phyloP scores from a whole-genome alignment of 2,329 filamentous ascomycete species.

The Phoma sp. region DNA sequence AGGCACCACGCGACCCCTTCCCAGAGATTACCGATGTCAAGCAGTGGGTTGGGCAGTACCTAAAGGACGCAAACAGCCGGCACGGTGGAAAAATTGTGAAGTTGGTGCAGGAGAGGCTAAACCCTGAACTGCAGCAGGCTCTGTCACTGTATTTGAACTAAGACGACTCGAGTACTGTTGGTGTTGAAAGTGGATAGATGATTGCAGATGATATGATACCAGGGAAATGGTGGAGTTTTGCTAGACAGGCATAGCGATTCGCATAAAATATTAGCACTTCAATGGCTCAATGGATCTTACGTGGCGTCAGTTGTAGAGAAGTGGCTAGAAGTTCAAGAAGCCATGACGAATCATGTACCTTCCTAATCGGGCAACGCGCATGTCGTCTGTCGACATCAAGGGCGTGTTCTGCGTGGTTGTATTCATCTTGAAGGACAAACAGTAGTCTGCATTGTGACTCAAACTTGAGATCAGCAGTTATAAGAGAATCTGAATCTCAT shows the following conservation, averaged over 20 bases:
- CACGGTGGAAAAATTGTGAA: constrained; percentile 72
- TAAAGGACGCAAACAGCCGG: constrained; percentile 77
- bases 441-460: not conserved
- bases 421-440: not conserved
- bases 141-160: constrained; percentile 42
- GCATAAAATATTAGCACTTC: not conserved
- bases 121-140: constrained; percentile 49
- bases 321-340: not conserved
- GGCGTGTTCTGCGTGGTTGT: constrained; percentile 1
- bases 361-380: constrained; percentile 19
- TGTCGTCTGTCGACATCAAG: constrained; percentile 14
- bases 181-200: constrained; percentile 2
- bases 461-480: too few relatives aligned
- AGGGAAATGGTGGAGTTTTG: constrained; percentile 17
- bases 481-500: not conserved
- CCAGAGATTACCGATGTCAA: constrained; percentile 82
- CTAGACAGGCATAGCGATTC: constrained; percentile 13
- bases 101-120: constrained; percentile 75
- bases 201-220: constrained; percentile 17
- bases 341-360: constrained; percentile 7
- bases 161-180: not conserved
- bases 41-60: constrained; percentile 80
- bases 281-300: not conserved
- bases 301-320: not conserved
- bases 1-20: constrained; percentile 77